phyloP scores from a whole-genome alignment of 1,284 basidiomycete genomes.

The Bjerkandera adusta region DNA sequence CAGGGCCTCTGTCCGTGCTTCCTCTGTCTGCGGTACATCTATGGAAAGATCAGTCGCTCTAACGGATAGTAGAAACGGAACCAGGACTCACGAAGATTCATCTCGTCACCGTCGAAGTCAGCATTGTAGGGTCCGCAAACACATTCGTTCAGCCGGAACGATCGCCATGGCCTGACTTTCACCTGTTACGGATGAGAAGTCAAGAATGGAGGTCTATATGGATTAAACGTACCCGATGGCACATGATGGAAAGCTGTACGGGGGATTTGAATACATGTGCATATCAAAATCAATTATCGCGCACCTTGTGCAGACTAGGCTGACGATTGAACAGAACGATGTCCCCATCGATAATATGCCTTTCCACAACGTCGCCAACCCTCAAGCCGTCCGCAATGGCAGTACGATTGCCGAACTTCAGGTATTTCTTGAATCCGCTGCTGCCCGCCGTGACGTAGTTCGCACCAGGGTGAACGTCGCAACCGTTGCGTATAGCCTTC shows the following conservation, averaged over 20 bases:
- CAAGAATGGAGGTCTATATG: background rate
- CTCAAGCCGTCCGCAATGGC: constrained; percentile 77
- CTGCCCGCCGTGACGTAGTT: constrained; percentile 87
- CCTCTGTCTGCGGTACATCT: constrained; percentile 99
- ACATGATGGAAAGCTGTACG: constrained; percentile 94
- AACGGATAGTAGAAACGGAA: background rate
- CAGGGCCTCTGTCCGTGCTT: constrained; percentile 95
- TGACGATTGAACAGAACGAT: constrained; percentile 99
- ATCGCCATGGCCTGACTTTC: constrained; percentile 96
- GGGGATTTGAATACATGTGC: constrained; percentile 17
- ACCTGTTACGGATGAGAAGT: constrained; percentile 40
- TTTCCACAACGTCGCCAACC: constrained; percentile 89
- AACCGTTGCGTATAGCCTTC: constrained; percentile 85
- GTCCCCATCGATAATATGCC: constrained; percentile 95
- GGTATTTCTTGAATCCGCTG: constrained; percentile 81
- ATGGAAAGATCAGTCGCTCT: constrained; percentile 4
- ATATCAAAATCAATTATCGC: background rate
- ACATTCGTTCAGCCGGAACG: constrained; percentile 98
- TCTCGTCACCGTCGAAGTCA: constrained; percentile 99
- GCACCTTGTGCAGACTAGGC: constrained; percentile 92
- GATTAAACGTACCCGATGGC: constrained; percentile 72
- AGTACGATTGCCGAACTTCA: constrained; percentile 78
- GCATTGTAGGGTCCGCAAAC: constrained; percentile 99
- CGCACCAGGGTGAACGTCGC: constrained; percentile 92
- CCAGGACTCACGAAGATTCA: constrained; percentile 87